Evolutionary conservation across 177 flowering plant genomes (phyloP).

Genomic region (Vitis hybrid): DNA sequence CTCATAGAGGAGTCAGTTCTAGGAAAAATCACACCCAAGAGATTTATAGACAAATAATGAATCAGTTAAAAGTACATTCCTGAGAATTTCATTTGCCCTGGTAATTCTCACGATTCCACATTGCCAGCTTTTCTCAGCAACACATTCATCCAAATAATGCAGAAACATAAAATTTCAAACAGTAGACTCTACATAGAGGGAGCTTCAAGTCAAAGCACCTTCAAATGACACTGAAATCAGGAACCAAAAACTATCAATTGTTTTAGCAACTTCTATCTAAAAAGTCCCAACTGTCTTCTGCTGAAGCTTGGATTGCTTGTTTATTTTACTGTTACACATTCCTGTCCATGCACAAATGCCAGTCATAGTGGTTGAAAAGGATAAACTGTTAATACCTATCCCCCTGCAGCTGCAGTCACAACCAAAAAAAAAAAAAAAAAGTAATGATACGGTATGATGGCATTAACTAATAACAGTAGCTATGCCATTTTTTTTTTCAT

Average conservation of each 20-base stretch:
- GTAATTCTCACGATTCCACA: not conserved
- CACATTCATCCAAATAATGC: constrained; percentile 6
- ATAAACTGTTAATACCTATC: constrained; percentile 31
- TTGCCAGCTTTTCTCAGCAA: constrained; percentile 1
- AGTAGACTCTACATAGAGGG: not conserved
- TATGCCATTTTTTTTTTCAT: not conserved
- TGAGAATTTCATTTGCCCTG: not conserved
- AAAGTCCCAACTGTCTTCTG: not conserved
- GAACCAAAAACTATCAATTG: not conserved
- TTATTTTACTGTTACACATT: not conserved
- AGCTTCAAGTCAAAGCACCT: not conserved
- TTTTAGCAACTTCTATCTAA: constrained; percentile 1
- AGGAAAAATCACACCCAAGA: not conserved
- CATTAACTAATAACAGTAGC: not conserved
- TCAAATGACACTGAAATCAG: not conserved
- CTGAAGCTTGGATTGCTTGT: constrained; percentile 10
- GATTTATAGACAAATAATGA: constrained; percentile 9
- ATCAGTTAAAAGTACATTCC: constrained; percentile 3
- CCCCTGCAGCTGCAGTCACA: constrained; percentile 44
- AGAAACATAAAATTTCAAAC: constrained; percentile 2
- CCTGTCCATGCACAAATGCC: not conserved
- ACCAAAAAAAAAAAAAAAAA: constrained; percentile 8
- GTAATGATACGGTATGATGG: not conserved
- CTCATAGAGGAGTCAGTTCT: not conserved
- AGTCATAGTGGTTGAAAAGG: constrained; percentile 1